Conservation (phyloP, 345 rosid species). For the Eucalyptus urophylla region DNA sequence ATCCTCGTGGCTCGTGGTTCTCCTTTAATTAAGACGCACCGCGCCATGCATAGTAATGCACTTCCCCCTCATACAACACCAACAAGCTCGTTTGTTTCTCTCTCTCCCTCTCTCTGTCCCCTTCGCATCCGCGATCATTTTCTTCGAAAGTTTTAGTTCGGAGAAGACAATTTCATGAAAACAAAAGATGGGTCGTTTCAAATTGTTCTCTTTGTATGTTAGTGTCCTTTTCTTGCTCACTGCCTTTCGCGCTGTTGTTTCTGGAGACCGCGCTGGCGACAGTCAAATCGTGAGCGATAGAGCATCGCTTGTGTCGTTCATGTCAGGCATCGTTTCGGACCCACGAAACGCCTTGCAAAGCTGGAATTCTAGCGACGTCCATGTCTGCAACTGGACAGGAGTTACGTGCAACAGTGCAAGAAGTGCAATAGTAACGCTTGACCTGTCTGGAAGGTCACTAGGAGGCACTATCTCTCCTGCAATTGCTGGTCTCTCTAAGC, state of each 20-base stretch:
- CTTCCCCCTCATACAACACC: not conserved
- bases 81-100: not conserved
- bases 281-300: slow-evolving; percentile 8
- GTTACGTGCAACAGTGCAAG: slow-evolving; percentile 46
- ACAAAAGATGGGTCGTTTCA: not conserved
- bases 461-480: slow-evolving; percentile 52
- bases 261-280: slow-evolving; percentile 3
- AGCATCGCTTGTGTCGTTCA: slow-evolving; percentile 49
- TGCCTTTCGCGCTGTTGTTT: slow-evolving; percentile 6
- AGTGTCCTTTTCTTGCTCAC: slow-evolving; percentile 8
- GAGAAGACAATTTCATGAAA: not conserved
- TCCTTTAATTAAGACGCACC: not conserved
- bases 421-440: slow-evolving; percentile 28
- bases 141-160: not conserved
- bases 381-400: slow-evolving; percentile 75
- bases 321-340: slow-evolving; percentile 35
- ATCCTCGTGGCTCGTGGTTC: not conserved
- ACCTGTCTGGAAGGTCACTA: slow-evolving; percentile 45
- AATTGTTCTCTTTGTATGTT: not conserved
- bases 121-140: not conserved
- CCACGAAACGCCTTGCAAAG: slow-evolving; percentile 26
- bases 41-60: not conserved
- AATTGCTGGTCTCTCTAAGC: slow-evolving; percentile 48
- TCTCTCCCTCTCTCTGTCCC: not conserved
- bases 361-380: slow-evolving; percentile 36